Conservation (phyloP, 2,329 filamentous ascomycete species). For the Aspergillus clavatus region DNA sequence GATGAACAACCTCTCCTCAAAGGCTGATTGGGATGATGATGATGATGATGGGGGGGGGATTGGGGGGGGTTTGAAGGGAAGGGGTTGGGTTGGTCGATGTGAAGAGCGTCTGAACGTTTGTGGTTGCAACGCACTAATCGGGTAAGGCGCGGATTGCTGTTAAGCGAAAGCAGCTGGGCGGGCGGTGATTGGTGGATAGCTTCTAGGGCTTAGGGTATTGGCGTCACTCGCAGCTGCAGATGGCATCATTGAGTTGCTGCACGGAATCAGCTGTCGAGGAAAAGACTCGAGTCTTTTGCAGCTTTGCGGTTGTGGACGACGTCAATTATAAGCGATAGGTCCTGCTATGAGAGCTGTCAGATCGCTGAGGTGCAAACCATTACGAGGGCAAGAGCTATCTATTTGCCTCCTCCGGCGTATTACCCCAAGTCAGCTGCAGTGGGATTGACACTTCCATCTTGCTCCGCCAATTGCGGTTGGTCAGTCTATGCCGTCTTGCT, state of each 20-base stretch:
- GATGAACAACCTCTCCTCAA: conserved; percentile 28
- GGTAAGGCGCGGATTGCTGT: conserved; percentile 33
- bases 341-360: not conserved
- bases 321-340: too few species aligned
- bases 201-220: conserved; percentile 41
- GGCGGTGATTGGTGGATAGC: conserved; percentile 18
- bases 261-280: too few species aligned
- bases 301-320: too few species aligned
- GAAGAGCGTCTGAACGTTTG: conserved; percentile 19
- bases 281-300: too few species aligned
- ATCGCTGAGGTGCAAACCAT: too few species aligned
- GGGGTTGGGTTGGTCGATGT: conserved; percentile 14
- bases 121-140: conserved; percentile 32
- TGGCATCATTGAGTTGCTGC: conserved; percentile 22
- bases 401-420: too few species aligned
- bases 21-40: conserved; percentile 10
- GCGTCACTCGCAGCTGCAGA: conserved; percentile 26
- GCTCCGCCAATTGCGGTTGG: too few species aligned
- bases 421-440: too few species aligned
- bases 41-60: conserved; percentile 26
- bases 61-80: conserved; percentile 24
- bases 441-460: too few species aligned
- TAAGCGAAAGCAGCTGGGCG: conserved; percentile 33
- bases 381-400: too few species aligned
- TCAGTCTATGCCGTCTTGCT: too few species aligned